Evolutionary conservation across 2,329 filamentous ascomycete genomes (phyloP).

Genomic region (Botryotinia calthae): DNA sequence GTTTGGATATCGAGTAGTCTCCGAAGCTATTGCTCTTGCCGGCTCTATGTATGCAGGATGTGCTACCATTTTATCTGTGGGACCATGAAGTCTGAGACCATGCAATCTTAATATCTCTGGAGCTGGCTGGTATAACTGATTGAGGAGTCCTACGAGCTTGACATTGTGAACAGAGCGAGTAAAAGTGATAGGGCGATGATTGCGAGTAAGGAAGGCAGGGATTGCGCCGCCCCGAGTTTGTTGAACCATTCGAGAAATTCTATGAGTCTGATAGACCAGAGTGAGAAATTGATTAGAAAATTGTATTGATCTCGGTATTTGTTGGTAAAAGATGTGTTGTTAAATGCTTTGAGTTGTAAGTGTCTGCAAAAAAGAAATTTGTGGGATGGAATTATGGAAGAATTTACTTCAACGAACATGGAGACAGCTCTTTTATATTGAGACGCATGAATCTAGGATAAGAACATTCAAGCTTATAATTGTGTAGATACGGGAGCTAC

Average conservation of each 20-base stretch:
- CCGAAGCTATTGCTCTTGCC: background rate
- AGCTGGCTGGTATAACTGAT: background rate
- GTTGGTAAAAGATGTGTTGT: background rate
- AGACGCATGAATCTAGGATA: no score
- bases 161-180: background rate
- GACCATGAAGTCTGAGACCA: background rate
- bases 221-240: background rate
- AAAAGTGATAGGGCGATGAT: background rate
- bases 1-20: background rate
- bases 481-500: background rate
- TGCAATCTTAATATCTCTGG: background rate
- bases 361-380: background rate
- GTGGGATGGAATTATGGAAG: background rate
- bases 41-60: background rate
- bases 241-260: background rate
- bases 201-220: background rate
- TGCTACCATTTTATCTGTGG: background rate
- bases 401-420: background rate
- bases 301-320: no score
- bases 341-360: background rate
- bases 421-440: background rate
- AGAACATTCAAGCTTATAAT: background rate
- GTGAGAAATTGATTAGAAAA: background rate
- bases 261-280: background rate
- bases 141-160: background rate